Conservation (phyloP, 2,329 filamentous ascomycete genomes). For the Harringtonia lauricola region DNA sequence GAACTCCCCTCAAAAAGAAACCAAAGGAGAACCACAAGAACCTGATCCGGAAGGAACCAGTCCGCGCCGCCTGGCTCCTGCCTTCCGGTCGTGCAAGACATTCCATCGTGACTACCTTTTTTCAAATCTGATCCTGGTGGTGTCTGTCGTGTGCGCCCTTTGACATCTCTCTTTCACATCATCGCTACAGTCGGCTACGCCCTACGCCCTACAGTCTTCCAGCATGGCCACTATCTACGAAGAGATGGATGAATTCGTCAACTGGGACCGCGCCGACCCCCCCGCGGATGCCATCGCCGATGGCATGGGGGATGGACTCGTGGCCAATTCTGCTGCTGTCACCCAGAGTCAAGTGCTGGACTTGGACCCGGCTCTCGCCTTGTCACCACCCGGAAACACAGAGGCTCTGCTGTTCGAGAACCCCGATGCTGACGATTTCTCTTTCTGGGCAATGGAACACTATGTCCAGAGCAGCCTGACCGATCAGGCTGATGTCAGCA, state of each 20-base stretch:
- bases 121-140: too few relatives aligned
- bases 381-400: slow-evolving; percentile 12
- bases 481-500: background rate
- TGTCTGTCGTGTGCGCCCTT: background rate
- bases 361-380: slow-evolving; percentile 11
- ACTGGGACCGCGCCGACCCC: slow-evolving; percentile 44
- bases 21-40: background rate
- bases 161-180: background rate
- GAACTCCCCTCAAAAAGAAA: too few relatives aligned
- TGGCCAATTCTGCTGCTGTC: background rate
- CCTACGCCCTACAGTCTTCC: background rate
- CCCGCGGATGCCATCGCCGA: slow-evolving; percentile 7
- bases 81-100: background rate
- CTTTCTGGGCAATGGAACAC: slow-evolving; percentile 48
- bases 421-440: slow-evolving; percentile 47
- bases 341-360: background rate
- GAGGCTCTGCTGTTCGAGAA: slow-evolving; percentile 42
- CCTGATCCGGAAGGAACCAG: background rate
- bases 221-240: background rate
- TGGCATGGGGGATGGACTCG: slow-evolving; percentile 11
- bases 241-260: slow-evolving; percentile 48
- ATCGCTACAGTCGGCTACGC: background rate
- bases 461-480: slow-evolving; percentile 31
- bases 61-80: background rate
- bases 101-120: background rate